A percentile compares a stretch with the other conserved stretches of the same genome.
phyloP scores from a whole-genome alignment of 2,329 filamentous ascomycete genomes.

The Fusarium tanahbumbuense region DNA sequence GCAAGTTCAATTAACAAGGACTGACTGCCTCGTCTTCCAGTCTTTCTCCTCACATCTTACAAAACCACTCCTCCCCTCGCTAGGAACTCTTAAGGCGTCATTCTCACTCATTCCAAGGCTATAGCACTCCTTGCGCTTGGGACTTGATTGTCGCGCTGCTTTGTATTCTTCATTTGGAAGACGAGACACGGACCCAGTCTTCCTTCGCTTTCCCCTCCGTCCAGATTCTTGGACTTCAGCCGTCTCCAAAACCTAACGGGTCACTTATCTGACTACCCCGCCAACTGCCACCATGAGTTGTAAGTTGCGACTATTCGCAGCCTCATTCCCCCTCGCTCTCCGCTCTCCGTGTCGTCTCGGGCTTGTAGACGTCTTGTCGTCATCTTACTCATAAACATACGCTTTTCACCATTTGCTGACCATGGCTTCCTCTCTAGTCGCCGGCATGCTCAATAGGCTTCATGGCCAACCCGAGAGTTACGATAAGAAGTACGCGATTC shows the following conservation, averaged over 20 bases:
- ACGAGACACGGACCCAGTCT: conserved; percentile 1
- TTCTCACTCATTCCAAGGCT: conserved; percentile 4
- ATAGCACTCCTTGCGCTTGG: conserved; percentile 15
- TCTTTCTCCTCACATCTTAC: conserved; percentile 22
- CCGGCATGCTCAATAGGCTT: conserved; percentile 93
- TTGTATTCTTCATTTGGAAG: not conserved
- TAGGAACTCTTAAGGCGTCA: conserved; percentile 23
- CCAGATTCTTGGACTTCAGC: not conserved
- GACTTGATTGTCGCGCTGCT: conserved; percentile 22
- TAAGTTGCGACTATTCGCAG: conserved; percentile 48
- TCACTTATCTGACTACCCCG: conserved; percentile 39
- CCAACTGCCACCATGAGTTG: conserved; percentile 49
- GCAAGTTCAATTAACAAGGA: conserved; percentile 41
- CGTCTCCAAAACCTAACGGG: conserved; percentile 24
- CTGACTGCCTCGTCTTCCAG: conserved; percentile 29
- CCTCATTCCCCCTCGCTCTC: conserved; percentile 37
- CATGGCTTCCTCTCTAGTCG: conserved; percentile 65
- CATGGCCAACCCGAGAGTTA: conserved; percentile 98
- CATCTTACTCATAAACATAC: not conserved
- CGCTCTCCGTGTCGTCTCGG: conserved; percentile 24
- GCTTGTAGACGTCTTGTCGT: not conserved
- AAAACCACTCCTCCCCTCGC: conserved; percentile 12
- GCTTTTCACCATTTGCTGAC: conserved; percentile 39
- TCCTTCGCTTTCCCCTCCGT: conserved; percentile 19
- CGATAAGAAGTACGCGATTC: conserved; percentile 84